Conservation (phyloP, 352 stramenopile genomes). For the Phytophthora capsici region DNA sequence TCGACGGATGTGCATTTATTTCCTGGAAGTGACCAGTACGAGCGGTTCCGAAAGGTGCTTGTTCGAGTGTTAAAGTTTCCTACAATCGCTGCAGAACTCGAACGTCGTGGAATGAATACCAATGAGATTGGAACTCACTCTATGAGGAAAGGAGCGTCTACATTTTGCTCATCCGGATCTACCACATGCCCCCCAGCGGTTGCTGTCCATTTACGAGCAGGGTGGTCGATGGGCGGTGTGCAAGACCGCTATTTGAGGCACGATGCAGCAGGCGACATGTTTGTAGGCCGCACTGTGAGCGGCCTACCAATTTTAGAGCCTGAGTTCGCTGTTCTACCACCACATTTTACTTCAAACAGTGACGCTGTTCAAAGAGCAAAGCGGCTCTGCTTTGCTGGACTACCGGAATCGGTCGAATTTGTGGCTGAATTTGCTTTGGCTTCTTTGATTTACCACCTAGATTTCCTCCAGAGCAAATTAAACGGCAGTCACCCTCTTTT, state of each 20-base stretch:
- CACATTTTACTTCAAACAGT: neutral
- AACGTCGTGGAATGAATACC: slow-evolving; percentile 1
- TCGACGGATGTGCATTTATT: neutral
- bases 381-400: no score
- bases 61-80: neutral
- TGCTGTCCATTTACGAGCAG: slow-evolving; percentile 2
- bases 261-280: slow-evolving; percentile 1
- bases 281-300: neutral
- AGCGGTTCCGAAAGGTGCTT: neutral
- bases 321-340: neutral
- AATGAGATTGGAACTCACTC: slow-evolving; percentile 26
- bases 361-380: neutral
- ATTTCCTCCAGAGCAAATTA: neutral
- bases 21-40: neutral
- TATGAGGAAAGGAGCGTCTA: slow-evolving; percentile 19
- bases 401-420: neutral
- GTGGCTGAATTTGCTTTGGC: neutral
- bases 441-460: neutral
- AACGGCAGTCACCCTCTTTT: neutral
- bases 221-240: slow-evolving; percentile 7
- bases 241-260: slow-evolving; percentile 13
- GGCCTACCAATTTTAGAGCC: neutral
- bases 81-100: neutral
- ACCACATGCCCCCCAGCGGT: slow-evolving; percentile 8
- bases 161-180: slow-evolving; percentile 6